Evolutionary conservation across 768 basidiomycete species (phyloP).

Genomic region (Megacollybia marginata): DNA sequence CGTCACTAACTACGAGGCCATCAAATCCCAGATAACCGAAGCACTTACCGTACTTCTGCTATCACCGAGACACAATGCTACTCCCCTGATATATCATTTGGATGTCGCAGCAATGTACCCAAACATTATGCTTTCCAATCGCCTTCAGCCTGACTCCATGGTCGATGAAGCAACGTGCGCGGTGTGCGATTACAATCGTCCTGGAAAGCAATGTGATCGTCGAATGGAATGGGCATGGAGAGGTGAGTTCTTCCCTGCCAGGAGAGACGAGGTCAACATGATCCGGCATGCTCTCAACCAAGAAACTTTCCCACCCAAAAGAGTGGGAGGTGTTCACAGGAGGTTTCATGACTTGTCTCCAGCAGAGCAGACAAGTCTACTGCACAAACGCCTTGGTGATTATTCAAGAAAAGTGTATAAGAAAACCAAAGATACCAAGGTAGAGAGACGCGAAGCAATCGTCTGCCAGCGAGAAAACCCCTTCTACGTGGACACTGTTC

Average conservation of each 20-base stretch:
- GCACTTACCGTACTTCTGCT: conserved; percentile 89
- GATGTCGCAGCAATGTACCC: conserved; percentile 99
- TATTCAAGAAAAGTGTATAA: conserved; percentile 98
- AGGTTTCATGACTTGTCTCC: conserved; percentile 78
- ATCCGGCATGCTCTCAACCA: conserved; percentile 95
- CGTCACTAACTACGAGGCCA: conserved; percentile 93
- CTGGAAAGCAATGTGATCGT: conserved; percentile 91
- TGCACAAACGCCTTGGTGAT: conserved; percentile 96
- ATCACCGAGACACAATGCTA: conserved; percentile 81
- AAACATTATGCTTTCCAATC: conserved; percentile 99
- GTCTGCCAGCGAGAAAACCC: conserved; percentile 98
- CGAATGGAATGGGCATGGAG: conserved; percentile 97
- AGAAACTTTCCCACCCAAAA: conserved; percentile 82
- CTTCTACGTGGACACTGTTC: conserved; percentile 98
- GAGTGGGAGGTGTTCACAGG: conserved; percentile 63
- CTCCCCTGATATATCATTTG: conserved; percentile 94
- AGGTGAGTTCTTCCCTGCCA: conserved; percentile 96
- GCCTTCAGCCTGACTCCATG: conserved; percentile 96
- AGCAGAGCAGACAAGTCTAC: conserved; percentile 82
- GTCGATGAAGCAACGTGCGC: conserved; percentile 95
- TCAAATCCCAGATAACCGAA: conserved; percentile 69
- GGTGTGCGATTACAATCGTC: conserved; percentile 96
- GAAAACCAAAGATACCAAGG: conserved; percentile 95
- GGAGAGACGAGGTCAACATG: conserved; percentile 98
- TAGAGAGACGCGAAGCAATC: conserved; percentile 89